Percentiles rank a stretch among this genome's conserved stretches.
Conservation (phyloP, 2,329 filamentous ascomycete species). For the Aspergillus thermomutatus region DNA sequence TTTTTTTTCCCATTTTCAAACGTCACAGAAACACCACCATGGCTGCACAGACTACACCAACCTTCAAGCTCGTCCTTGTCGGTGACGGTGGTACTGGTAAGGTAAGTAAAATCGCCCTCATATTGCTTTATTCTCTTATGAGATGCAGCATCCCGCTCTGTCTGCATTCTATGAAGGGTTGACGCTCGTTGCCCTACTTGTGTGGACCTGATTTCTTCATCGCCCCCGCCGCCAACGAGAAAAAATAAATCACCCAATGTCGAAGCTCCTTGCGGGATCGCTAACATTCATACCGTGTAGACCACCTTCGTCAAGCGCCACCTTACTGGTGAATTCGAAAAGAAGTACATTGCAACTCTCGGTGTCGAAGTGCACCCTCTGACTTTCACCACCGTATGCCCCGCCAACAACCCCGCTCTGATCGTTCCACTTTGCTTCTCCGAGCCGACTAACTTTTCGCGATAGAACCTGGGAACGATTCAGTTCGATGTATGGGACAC, state of each 20-base stretch:
- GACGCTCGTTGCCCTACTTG: neutral
- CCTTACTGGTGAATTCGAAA: slow-evolving; percentile 99
- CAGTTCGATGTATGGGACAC: slow-evolving; percentile 99
- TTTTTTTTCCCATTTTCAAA: slow-evolving; percentile 14
- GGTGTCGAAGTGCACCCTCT: slow-evolving; percentile 99
- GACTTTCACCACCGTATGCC: slow-evolving; percentile 91
- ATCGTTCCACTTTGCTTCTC: slow-evolving; percentile 11
- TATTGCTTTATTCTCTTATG: slow-evolving; percentile 6
- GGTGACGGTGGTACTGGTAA: slow-evolving; percentile 99
- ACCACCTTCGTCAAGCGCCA: slow-evolving; percentile 99
- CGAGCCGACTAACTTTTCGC: slow-evolving; percentile 26
- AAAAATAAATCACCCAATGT: slow-evolving; percentile 22
- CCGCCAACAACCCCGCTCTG: slow-evolving; percentile 32
- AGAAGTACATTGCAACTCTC: slow-evolving; percentile 99
- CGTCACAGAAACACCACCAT: slow-evolving; percentile 47
- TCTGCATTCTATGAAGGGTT: neutral
- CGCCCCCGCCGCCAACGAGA: slow-evolving; percentile 25
- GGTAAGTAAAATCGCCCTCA: slow-evolving; percentile 55
- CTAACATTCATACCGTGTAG: slow-evolving; percentile 48
- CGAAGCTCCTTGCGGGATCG: slow-evolving; percentile 12
- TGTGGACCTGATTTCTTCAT: slow-evolving; percentile 12
- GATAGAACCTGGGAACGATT: slow-evolving; percentile 84
- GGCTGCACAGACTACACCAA: slow-evolving; percentile 64
- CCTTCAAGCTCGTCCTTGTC: slow-evolving; percentile 99
- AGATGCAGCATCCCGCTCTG: neutral